Evolutionary conservation across 805 yeast genomes (phyloP).

Genomic region (Metschnikowia peoriensis): DNA sequence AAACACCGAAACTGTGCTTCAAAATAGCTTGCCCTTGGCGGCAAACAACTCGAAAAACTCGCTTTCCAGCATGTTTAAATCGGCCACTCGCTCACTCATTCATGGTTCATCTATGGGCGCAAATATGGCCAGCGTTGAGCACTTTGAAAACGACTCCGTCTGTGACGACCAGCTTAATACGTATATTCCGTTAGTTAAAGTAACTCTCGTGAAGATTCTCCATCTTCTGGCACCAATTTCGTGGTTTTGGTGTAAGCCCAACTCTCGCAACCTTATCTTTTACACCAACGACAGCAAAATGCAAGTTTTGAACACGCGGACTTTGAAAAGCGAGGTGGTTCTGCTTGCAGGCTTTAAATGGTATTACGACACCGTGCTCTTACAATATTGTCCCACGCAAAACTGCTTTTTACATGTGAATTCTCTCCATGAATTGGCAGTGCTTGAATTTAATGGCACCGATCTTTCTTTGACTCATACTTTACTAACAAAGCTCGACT

Average conservation of each 20-base stretch:
- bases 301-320: conserved; percentile 35
- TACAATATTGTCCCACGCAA: conserved; percentile 26
- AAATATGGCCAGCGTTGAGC: conserved; percentile 37
- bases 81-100: conserved; percentile 34
- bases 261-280: conserved; percentile 38
- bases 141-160: conserved; percentile 25
- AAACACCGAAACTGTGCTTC: conserved; percentile 30
- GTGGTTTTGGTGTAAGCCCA: conserved; percentile 36
- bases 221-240: conserved; percentile 32
- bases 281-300: conserved; percentile 26
- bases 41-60: conserved; percentile 25
- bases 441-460: conserved; percentile 6
- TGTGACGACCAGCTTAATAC: conserved; percentile 33
- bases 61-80: conserved; percentile 27
- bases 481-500: conserved; percentile 7
- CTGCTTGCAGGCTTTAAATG: conserved; percentile 28
- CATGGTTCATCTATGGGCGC: conserved; percentile 22
- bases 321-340: conserved; percentile 28
- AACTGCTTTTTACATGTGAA: conserved; percentile 32
- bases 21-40: conserved; percentile 35
- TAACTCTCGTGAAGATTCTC: conserved; percentile 31
- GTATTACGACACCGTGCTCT: conserved; percentile 23
- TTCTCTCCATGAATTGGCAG: conserved; percentile 27
- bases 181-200: conserved; percentile 26
- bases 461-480: conserved; percentile 5